Evolutionary conservation across 2,329 filamentous ascomycete species (phyloP).

Genomic region (Colletotrichum abscissum): DNA sequence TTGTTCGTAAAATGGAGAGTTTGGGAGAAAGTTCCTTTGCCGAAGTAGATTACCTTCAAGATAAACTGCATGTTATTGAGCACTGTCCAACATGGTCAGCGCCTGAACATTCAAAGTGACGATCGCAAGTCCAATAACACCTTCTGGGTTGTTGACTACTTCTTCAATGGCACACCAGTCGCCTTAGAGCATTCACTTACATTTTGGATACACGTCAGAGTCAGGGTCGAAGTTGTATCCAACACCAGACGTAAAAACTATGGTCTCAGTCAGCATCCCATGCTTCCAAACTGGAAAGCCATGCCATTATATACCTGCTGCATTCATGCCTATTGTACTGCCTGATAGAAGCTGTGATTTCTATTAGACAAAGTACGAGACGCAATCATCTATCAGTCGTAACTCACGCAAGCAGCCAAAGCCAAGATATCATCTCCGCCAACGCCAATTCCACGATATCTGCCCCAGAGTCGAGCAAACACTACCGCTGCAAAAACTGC

Average conservation of each 20-base stretch:
- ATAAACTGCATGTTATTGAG: constrained; percentile 35
- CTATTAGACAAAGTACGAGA: not conserved
- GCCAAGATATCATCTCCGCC: constrained; percentile 34
- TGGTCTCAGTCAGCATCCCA: not conserved
- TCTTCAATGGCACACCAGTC: not conserved
- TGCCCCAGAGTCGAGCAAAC: constrained; percentile 25
- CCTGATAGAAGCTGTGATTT: constrained; percentile 26
- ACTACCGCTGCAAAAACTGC: constrained; percentile 19
- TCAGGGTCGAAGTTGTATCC: constrained; percentile 34
- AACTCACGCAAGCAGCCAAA: constrained; percentile 31
- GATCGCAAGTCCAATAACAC: not conserved
- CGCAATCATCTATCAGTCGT: not conserved
- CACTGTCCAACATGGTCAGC: constrained; percentile 5
- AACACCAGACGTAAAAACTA: constrained; percentile 35
- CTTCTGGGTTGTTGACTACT: not conserved
- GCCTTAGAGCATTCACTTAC: constrained; percentile 16
- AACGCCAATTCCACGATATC: constrained; percentile 28
- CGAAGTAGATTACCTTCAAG: constrained; percentile 21
- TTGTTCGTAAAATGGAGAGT: not conserved
- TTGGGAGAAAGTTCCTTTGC: not conserved
- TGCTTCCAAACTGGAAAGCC: too few species aligned
- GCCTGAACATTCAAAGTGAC: not conserved
- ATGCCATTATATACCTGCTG: not conserved
- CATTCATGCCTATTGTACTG: constrained; percentile 32
- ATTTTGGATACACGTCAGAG: constrained; percentile 30